Percentiles rank a stretch among this genome's conserved stretches.
Evolutionary conservation across 2,329 filamentous ascomycete species (phyloP).

Genomic region (Diaporthe humulicola): DNA sequence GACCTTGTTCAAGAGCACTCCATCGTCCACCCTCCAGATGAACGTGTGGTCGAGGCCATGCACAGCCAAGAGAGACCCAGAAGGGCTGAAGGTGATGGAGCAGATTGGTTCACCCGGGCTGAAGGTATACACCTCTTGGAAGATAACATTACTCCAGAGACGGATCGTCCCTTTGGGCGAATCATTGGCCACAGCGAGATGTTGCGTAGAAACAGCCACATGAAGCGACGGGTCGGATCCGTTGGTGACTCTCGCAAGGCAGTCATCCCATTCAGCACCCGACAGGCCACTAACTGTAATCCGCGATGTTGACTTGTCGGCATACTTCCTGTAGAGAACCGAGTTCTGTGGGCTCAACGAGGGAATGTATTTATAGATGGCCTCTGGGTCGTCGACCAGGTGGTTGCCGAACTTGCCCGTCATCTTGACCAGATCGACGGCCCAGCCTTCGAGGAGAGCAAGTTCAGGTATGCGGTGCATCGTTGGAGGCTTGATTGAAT

Average conservation of each 20-base stretch:
- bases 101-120: constrained; percentile 15
- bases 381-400: constrained; percentile 42
- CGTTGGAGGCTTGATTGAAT: constrained; percentile 35
- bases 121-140: constrained; percentile 3
- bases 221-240: constrained; percentile 18
- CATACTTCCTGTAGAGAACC: constrained; percentile 42
- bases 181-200: constrained; percentile 23
- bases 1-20: background rate
- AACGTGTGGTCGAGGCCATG: constrained; percentile 30
- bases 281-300: constrained; percentile 43
- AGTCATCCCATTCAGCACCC: constrained; percentile 46
- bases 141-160: constrained; percentile 25
- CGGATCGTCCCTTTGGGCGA: constrained; percentile 17
- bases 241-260: constrained; percentile 44
- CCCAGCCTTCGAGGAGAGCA: constrained; percentile 43
- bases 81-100: constrained; percentile 25
- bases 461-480: constrained; percentile 40
- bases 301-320: constrained; percentile 30
- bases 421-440: constrained; percentile 44
- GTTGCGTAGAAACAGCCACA: constrained; percentile 21
- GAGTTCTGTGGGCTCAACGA: constrained; percentile 44
- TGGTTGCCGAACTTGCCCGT: constrained; percentile 43
- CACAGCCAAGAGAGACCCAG: background rate
- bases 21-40: constrained; percentile 25
- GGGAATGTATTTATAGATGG: constrained; percentile 46